Conservation (phyloP, 2,329 filamentous ascomycete genomes). For the Lachnellula subtilissima region DNA sequence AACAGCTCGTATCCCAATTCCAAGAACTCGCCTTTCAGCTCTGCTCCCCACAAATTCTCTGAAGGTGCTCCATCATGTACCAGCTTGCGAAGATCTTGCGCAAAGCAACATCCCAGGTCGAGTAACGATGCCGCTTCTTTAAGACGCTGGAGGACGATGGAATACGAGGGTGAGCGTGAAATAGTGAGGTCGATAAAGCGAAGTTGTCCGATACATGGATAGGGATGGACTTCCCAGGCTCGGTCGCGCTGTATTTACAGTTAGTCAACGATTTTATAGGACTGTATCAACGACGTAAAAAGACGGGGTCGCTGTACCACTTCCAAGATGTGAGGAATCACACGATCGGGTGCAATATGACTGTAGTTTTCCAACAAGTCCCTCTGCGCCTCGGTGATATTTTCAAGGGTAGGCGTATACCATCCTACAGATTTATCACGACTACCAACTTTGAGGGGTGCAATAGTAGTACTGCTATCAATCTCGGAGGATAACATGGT, state of each 20-base stretch:
- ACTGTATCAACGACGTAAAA: no score
- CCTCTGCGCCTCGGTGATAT: constrained; percentile 3
- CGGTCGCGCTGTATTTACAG: constrained; percentile 13
- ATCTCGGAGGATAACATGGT: background rate
- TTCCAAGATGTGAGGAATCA: constrained; percentile 11
- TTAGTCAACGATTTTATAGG: background rate
- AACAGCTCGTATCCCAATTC: constrained; percentile 37
- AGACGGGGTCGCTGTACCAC: constrained; percentile 6
- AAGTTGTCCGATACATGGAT: constrained; percentile 23
- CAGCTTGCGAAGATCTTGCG: constrained; percentile 36
- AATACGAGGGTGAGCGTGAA: constrained; percentile 7
- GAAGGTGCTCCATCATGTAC: constrained; percentile 33
- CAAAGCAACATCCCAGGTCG: constrained; percentile 38
- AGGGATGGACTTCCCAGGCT: constrained; percentile 19
- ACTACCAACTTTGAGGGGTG: constrained; percentile 2
- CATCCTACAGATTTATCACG: constrained; percentile 9
- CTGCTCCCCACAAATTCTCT: constrained; percentile 30
- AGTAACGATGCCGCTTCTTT: constrained; percentile 23
- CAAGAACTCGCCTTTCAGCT: constrained; percentile 31
- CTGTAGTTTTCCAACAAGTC: constrained; percentile 16
- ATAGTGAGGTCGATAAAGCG: constrained; percentile 19
- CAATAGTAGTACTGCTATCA: background rate
- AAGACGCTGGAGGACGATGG: constrained; percentile 13
- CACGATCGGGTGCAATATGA: constrained; percentile 5
- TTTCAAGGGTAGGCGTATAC: constrained; percentile 9